These are phyloP conservation scores for Amyloporia xantha DNA, from an alignment of 768 basidiomycete genomes.

Conservation along the genomic window DNA sequence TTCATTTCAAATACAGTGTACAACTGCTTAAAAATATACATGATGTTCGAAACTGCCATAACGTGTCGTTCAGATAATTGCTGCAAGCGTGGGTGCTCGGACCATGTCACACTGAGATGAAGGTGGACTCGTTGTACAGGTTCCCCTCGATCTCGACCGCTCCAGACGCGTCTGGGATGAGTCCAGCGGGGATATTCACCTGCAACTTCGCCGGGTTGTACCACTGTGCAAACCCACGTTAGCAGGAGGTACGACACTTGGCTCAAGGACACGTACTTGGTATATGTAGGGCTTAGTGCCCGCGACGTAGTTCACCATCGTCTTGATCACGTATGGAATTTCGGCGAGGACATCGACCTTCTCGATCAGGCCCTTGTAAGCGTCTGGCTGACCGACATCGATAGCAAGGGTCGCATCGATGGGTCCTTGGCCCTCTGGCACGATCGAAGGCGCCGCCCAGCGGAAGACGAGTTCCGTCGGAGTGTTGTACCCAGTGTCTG, in stretches of 20 bases:
- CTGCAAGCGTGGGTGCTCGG: neutral
- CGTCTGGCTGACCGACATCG: conserved; percentile 49
- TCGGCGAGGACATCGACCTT: conserved; percentile 95
- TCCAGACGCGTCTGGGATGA: conserved; percentile 34
- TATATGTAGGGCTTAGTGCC: conserved; percentile 94
- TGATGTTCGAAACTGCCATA: too few species aligned
- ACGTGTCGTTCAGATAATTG: neutral
- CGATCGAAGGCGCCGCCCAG: conserved; percentile 70
- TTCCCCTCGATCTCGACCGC: conserved; percentile 52
- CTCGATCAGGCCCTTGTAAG: conserved; percentile 75
- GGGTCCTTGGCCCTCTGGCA: conserved; percentile 42
- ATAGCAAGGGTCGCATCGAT: conserved; percentile 50
- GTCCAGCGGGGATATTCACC: conserved; percentile 35
- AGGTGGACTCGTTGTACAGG: conserved; percentile 87
- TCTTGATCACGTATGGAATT: conserved; percentile 87
- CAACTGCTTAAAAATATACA: too few species aligned
- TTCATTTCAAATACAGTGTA: too few species aligned
- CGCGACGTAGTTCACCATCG: conserved; percentile 88
- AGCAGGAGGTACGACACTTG: neutral
- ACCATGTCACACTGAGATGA: conserved; percentile 48
- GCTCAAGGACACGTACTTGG: conserved; percentile 51
- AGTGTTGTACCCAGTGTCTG: conserved; percentile 74
- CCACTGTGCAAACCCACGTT: conserved; percentile 35
- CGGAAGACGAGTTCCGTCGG: conserved; percentile 65
- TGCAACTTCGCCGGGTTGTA: conserved; percentile 47